A percentile compares a stretch with the other conserved stretches of the same genome.
phyloP scores from a whole-genome alignment of 345 rosid genomes.

The Combretum micranthum region DNA sequence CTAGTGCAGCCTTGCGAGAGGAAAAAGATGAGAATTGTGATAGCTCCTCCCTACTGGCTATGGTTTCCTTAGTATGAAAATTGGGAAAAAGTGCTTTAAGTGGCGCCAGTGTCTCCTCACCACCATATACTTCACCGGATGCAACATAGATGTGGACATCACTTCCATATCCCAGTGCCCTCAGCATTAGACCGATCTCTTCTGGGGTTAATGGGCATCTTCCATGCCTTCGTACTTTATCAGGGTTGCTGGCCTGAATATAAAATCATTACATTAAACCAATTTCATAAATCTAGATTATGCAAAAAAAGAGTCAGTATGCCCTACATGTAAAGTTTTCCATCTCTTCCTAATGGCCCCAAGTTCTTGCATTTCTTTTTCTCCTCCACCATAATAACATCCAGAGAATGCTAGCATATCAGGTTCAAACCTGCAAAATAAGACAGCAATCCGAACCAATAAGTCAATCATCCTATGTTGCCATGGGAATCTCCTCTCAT shows the following conservation, averaged over 20 bases:
- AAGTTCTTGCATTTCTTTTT: constrained; percentile 63
- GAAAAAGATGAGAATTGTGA: constrained; percentile 65
- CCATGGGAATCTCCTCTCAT: not conserved
- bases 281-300: not conserved
- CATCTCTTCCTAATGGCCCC: constrained; percentile 79
- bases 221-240: constrained; percentile 70
- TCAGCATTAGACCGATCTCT: constrained; percentile 86
- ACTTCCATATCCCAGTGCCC: constrained; percentile 80
- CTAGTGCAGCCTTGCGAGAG: constrained; percentile 93
- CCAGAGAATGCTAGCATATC: constrained; percentile 99
- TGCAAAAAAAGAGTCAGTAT: too few relatives aligned
- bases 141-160: constrained; percentile 84
- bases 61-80: constrained; percentile 73
- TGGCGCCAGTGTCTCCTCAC: constrained; percentile 72
- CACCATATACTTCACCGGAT: constrained; percentile 90
- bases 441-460: too few relatives aligned
- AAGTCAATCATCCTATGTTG: too few relatives aligned
- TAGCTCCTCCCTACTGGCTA: constrained; percentile 64
- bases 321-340: constrained; percentile 75
- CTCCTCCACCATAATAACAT: constrained; percentile 89
- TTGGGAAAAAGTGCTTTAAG: constrained; percentile 81
- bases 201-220: constrained; percentile 90
- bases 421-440: constrained; percentile 63
- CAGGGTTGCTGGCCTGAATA: constrained; percentile 59
- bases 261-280: too few relatives aligned